Evolutionary conservation across 2,329 filamentous ascomycete species (phyloP), one percentile per base, ranked within the genome.

Genomic region (Diaporthe australafricana): DNA sequence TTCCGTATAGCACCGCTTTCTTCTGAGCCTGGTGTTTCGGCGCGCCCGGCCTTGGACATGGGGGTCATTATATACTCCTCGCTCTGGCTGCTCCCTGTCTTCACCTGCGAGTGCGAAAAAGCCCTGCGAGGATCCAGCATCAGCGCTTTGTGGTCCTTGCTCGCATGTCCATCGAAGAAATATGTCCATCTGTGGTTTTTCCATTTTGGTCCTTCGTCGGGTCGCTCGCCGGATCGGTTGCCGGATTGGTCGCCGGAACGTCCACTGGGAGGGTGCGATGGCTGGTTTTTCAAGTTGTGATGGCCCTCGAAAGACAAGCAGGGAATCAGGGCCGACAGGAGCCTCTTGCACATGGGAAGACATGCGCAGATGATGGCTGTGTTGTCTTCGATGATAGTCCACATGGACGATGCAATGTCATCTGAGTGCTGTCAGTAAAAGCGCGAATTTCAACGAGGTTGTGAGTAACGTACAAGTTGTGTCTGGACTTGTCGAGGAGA

Each of bases 381-480:
- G 30, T 65, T 65, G 60, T 65, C 60, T 50, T 65, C 60, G 7
- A 65, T 65, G 6, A 65, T 65, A 12, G 60, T 65, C 60, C 60
- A 65, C 60, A 65, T 65, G 30, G 60, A 65, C 0, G 60, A 65
- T 38, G 60, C 60, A 27, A 65, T 65, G 9, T 65, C 60, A 30
- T 50, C 60, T 65, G 12, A 5, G 1, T 8, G 22, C 8, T 3
- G 8, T 65, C 16, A 65, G 45, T 20, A 65, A 14, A 38, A 9
- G 4, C 5, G 14, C 45, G 5, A 17, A 8, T n/a, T n/a, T n/a
- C n/a, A n/a, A 8, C 9, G 17, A 3, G 14, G 8, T 2, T 22
- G 9, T 20, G 45, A 6, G 4, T 25, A 25, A 17, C 45, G 17
- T 38, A 65, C 60, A 65, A 4, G 60, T 65, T 2, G 22, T 50